Evolutionary conservation across 148 eudicot genomes (phyloP), one percentile per base, ranked within the genome.

Genomic region (Linanthus parryae): DNA sequence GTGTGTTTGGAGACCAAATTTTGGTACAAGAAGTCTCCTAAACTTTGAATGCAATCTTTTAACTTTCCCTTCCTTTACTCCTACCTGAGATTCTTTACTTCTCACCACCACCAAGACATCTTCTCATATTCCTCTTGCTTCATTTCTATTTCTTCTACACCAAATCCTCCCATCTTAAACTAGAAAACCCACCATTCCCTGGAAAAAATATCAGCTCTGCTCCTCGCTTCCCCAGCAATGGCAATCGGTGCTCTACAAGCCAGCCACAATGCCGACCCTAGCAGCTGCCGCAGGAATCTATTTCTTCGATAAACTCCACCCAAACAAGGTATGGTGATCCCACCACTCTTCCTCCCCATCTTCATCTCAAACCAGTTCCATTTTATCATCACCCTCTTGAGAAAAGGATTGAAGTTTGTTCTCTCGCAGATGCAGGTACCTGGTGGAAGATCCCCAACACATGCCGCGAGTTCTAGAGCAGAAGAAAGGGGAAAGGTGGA

Each of bases 211-310:
- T 49, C 38, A 44, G 15, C 26, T 44, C 29, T 42, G 16, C 46
- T 17, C 5, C 46, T 5, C 10, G 22, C 13, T 22, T 41, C 43
- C 19, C 23, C n/a, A 42, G 30, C 35, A 23, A 45, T 45, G 41
- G 43, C 24, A 44, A 45, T 34, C 42, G 62, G 43, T 10, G 29
- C 43, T 15, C 23, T 45, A 33, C 51, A 45, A 10, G 11, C 45
- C 23, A 35, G n/a, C n/a, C n/a, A n/a, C 43, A 21, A 43, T 17
- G 5, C 62, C 62, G 15, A 34, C 43, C 7, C 1, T 34, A 44
- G 62, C 62, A 30, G 18, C 52, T n/a, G 62, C 62, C 21, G 9
- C 24, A 33, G 62, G 62, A 17, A 45, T 45, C 6, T 57, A 45
- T 45, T 22, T 57, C 60, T 56, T 56, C 9, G 50, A 30, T 4